Base-by-base conservation (phyloP, 2,329 filamentous ascomycete genomes). In the Diplocarpon rosae region DNA sequence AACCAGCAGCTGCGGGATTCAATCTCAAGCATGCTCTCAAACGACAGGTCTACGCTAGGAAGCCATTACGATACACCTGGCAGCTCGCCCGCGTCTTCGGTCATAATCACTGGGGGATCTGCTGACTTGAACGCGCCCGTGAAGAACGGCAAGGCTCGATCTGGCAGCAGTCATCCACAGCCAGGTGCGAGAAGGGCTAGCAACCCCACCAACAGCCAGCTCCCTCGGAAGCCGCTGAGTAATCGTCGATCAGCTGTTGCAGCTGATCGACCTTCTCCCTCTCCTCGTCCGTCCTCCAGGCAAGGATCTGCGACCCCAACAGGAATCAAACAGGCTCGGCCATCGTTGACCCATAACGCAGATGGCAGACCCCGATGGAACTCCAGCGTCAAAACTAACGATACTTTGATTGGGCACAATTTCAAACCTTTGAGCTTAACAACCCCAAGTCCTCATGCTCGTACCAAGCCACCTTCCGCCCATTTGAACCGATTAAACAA, bases 1-100 rank as follows among this genome's bases (percentile, higher is more conserved):
- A 79, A 76, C 42, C 84, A 88, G 59, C 84, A 90, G 55, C 71
- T 95, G 39, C 78, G 90, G 37, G 90, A 96, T 62, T 95, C 90
- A 0, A 83, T 96, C 45, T 95, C 89, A 0, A 95, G 85, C 55
- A 86, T 95, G 63, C 70, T 94, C 11, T 60, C 58, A 11, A 62
- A 64, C 43, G 61, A 64, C 43, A 71, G 75, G 12, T 66, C 70
- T 15, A 71, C 69, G 43, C 59, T 66, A 31, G 66, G 66, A 45
- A 72, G 67, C 50, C 62, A 56, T 13, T 57, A 57, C 38, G 59
- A 59, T 39, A 76, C 74, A 1, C 73, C 74, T 2, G 68, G 68
- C 41, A 76, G 68, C 54, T 84, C 80, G 4, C 80, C 81, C 20
- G 77, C 80, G 20, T 83, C 78, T 13, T 83, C 79, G 15, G 68